A percentile compares a stretch with the other conserved stretches of the same genome.
phyloP scores from a whole-genome alignment of 805 yeast genomes.

The Maudiozyma bulderi region DNA sequence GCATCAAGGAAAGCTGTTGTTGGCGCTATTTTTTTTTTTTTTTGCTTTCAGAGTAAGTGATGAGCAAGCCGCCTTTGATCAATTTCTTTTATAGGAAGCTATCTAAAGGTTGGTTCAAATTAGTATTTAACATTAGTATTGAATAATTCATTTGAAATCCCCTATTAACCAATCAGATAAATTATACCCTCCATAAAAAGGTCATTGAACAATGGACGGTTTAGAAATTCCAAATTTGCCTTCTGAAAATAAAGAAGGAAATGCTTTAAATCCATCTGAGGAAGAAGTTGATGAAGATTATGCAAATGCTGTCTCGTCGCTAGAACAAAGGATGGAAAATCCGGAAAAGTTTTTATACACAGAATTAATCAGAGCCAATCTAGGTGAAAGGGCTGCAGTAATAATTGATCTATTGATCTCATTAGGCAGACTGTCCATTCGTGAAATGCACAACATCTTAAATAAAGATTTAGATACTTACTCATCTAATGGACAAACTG shows the following conservation, averaged over 20 bases:
- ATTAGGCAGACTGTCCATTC: slow-evolving; percentile 54
- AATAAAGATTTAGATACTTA: slow-evolving; percentile 11
- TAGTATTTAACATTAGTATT: too few species aligned
- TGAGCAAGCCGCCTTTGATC: too few species aligned
- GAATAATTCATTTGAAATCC: too few species aligned
- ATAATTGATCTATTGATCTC: slow-evolving; percentile 53
- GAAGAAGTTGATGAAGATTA: neutral
- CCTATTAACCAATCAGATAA: too few species aligned
- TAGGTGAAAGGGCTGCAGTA: slow-evolving; percentile 67
- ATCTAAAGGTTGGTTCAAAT: too few species aligned
- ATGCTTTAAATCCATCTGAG: neutral
- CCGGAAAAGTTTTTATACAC: slow-evolving; percentile 54
- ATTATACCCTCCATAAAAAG: too few species aligned
- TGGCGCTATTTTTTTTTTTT: too few species aligned
- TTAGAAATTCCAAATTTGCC: slow-evolving; percentile 1
- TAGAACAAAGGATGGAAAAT: slow-evolving; percentile 43
- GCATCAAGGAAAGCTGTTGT: too few species aligned
- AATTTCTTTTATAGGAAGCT: too few species aligned
- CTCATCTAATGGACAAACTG: slow-evolving; percentile 30
- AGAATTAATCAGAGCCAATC: slow-evolving; percentile 40
- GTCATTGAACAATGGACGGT: neutral
- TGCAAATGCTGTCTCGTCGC: slow-evolving; percentile 12
- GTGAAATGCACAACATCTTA: slow-evolving; percentile 36
- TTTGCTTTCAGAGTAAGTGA: too few species aligned
- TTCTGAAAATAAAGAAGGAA: neutral